Evolutionary conservation across 768 basidiomycete species (phyloP).

Genomic region (Termitomyces sp.): DNA sequence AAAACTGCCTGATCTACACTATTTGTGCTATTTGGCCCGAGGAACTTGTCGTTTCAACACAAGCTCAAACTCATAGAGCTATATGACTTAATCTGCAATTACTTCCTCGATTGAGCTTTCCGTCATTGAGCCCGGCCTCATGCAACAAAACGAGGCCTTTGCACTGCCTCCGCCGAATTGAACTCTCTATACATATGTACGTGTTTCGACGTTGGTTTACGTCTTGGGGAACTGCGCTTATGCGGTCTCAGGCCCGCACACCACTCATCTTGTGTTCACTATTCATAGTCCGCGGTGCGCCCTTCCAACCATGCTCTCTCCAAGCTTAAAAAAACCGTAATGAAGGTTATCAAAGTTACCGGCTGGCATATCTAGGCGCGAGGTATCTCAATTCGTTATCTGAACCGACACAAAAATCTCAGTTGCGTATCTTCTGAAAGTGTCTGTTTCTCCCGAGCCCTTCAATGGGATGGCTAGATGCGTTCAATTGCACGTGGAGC

Average conservation of each 20-base stretch:
- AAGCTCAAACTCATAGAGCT: background rate
- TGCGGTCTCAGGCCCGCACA: background rate
- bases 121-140: background rate
- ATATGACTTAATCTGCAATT: background rate
- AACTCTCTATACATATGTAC: background rate
- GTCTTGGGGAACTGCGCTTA: background rate
- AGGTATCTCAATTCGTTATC: background rate
- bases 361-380: background rate
- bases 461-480: background rate
- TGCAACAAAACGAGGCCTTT: constrained; percentile 2
- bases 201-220: constrained; percentile 1
- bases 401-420: too few species aligned
- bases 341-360: background rate
- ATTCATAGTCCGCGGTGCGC: background rate
- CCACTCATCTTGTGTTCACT: background rate
- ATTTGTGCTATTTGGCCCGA: background rate
- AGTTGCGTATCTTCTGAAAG: background rate
- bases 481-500: background rate
- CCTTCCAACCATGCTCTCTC: background rate
- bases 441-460: background rate
- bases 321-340: background rate
- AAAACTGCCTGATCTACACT: background rate
- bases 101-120: background rate
- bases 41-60: background rate
- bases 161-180: background rate